Conservation (phyloP, 2,329 filamentous ascomycete genomes). For the Mycosphaerella sp. region DNA sequence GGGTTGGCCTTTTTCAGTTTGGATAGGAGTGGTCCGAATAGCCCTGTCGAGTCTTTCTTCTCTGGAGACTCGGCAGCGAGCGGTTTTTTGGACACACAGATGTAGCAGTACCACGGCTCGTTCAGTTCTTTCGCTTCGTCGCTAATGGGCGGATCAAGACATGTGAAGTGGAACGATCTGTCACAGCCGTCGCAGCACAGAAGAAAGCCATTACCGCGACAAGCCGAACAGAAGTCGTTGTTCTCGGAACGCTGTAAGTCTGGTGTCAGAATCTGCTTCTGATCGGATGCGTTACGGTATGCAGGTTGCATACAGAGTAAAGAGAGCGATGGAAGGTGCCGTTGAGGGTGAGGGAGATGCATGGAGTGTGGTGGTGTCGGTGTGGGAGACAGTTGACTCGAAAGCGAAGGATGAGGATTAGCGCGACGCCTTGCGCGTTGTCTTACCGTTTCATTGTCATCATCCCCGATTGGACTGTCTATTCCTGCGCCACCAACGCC, state of each 20-base stretch:
- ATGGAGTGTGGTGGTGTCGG: slow-evolving; percentile 23
- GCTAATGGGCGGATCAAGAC: slow-evolving; percentile 70
- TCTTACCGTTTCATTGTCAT: slow-evolving; percentile 52
- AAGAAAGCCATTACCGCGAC: slow-evolving; percentile 74
- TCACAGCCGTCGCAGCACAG: slow-evolving; percentile 92
- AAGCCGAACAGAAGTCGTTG: slow-evolving; percentile 84
- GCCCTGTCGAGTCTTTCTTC: slow-evolving; percentile 41
- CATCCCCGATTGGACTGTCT: slow-evolving; percentile 56
- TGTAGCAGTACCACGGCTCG: slow-evolving; percentile 77
- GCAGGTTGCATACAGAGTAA: slow-evolving; percentile 17
- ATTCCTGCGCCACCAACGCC: slow-evolving; percentile 57
- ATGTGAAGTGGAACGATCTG: slow-evolving; percentile 83
- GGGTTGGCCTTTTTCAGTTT: slow-evolving; percentile 35
- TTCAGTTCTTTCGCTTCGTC: slow-evolving; percentile 47
- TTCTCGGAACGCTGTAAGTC: slow-evolving; percentile 52
- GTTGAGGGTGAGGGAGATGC: slow-evolving; percentile 28
- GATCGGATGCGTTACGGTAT: slow-evolving; percentile 14
- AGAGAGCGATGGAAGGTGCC: slow-evolving; percentile 23
- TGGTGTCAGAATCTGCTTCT: slow-evolving; percentile 35
- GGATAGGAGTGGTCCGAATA: slow-evolving; percentile 60
- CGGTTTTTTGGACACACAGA: slow-evolving; percentile 50
- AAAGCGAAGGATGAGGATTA: slow-evolving; percentile 35
- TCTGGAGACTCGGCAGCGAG: slow-evolving; percentile 27
- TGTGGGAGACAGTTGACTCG: slow-evolving; percentile 32
- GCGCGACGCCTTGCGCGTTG: slow-evolving; percentile 30